Evolutionary conservation across 352 stramenopile genomes (phyloP).

Genomic region (Globisporangium middletonii): DNA sequence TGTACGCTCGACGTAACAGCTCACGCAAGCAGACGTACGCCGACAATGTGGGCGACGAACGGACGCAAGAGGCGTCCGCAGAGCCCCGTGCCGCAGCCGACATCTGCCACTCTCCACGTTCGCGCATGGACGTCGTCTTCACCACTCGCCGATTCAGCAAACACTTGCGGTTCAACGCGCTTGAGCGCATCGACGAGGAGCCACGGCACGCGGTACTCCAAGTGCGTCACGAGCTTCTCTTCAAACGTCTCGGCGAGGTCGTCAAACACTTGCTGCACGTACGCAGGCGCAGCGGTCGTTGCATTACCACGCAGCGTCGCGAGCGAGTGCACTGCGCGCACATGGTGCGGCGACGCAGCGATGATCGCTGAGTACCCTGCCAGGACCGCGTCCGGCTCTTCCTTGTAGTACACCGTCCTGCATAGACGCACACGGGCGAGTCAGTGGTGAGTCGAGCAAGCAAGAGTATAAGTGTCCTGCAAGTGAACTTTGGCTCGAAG

Average conservation of each 20-base stretch:
- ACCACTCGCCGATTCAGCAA: neutral
- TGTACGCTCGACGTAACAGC: neutral
- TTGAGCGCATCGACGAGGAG: constrained; percentile 64
- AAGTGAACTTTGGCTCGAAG: no score
- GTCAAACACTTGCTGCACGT: constrained; percentile 76
- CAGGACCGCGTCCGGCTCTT: constrained; percentile 51
- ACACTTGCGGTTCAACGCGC: constrained; percentile 25
- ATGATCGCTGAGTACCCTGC: constrained; percentile 46
- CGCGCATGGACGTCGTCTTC: neutral
- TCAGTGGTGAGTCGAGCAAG: neutral
- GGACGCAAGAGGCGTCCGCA: constrained; percentile 62
- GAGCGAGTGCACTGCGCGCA: constrained; percentile 58
- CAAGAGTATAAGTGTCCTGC: neutral
- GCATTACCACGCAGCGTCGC: constrained; percentile 50
- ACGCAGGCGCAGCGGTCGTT: constrained; percentile 44
- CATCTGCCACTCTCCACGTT: constrained; percentile 43
- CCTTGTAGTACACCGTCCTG: constrained; percentile 57
- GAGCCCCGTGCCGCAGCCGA: constrained; percentile 74
- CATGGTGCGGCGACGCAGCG: constrained; percentile 24
- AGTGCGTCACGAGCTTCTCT: constrained; percentile 70
- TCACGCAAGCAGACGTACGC: constrained; percentile 21
- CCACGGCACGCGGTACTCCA: constrained; percentile 80
- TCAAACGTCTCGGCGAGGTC: constrained; percentile 75
- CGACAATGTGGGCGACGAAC: constrained; percentile 46
- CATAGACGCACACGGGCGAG: neutral